These are phyloP conservation scores for Juncus inflexus DNA, from an alignment of 176 grass and related monocot genomes.

Conservation along the genomic window DNA sequence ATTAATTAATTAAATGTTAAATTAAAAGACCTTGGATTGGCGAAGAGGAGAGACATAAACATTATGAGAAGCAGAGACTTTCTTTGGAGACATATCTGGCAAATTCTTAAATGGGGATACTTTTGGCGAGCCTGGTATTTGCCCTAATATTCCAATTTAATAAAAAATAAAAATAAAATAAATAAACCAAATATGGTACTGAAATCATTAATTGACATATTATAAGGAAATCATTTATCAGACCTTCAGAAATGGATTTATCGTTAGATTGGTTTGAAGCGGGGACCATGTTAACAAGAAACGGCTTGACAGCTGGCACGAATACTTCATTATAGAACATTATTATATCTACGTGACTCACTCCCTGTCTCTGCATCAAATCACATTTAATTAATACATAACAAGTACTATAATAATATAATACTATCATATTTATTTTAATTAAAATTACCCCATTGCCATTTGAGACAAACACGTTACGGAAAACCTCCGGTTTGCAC, in stretches of 20 bases:
- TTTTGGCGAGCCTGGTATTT: conserved; percentile 72
- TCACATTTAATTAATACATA: neutral
- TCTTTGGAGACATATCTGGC: conserved; percentile 96
- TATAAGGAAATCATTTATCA: neutral
- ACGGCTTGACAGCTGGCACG: conserved; percentile 73
- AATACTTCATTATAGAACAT: conserved; percentile 90
- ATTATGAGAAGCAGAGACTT: conserved; percentile 89
- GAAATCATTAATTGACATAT: conserved; percentile 26
- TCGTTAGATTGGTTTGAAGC: conserved; percentile 38
- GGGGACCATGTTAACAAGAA: conserved; percentile 56
- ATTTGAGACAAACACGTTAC: conserved; percentile 52
- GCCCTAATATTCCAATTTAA: conserved; percentile 38
- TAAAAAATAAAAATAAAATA: conserved; percentile 29
- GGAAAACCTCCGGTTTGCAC: conserved; percentile 75
- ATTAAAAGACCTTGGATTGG: conserved; percentile 72
- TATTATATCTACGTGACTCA: conserved; percentile 75
- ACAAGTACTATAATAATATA: conserved; percentile 23
- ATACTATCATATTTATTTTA: conserved; percentile 3
- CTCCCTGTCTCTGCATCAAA: conserved; percentile 48
- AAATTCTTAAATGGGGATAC: conserved; percentile 74
- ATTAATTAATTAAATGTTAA: neutral
- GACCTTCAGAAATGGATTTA: conserved; percentile 58
- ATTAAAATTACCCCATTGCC: conserved; percentile 34
- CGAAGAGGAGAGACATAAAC: conserved; percentile 85
- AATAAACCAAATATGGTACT: conserved; percentile 11